phyloP scores from a whole-genome alignment of 1,139 yeast genomes.

The Suhomyces bokatorum region DNA sequence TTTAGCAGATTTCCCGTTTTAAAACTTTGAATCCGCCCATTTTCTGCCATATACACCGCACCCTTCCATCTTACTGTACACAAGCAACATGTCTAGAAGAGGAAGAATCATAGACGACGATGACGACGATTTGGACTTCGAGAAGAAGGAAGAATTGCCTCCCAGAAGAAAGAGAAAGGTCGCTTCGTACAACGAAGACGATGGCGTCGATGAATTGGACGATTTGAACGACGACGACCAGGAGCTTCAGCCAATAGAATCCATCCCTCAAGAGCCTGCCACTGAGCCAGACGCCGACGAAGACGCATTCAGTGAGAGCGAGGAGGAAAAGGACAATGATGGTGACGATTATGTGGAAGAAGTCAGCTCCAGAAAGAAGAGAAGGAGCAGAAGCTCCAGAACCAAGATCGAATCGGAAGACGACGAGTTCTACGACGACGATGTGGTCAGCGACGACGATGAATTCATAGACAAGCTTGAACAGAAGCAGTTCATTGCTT shows the following conservation, averaged over 20 bases:
- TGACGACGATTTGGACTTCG: slow-evolving; percentile 22
- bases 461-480: slow-evolving; percentile 32
- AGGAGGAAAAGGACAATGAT: slow-evolving; percentile 12
- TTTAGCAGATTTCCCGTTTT: not conserved
- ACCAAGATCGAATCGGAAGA: slow-evolving; percentile 13
- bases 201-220: slow-evolving; percentile 25
- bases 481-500: slow-evolving; percentile 39
- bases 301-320: slow-evolving; percentile 21
- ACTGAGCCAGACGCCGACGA: slow-evolving; percentile 24
- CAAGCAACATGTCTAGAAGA: slow-evolving; percentile 12
- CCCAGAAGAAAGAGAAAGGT: slow-evolving; percentile 13
- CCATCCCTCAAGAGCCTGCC: not conserved
- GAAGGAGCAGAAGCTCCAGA: slow-evolving; percentile 6
- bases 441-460: slow-evolving; percentile 17
- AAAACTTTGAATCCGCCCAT: not conserved
- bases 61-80: not conserved
- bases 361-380: slow-evolving; percentile 11
- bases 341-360: slow-evolving; percentile 17
- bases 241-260: slow-evolving; percentile 16
- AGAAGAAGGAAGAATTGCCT: slow-evolving; percentile 15
- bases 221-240: slow-evolving; percentile 39
- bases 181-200: slow-evolving; percentile 17
- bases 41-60: not conserved
- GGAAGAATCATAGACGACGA: slow-evolving; percentile 18
- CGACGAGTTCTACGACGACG: slow-evolving; percentile 20